phyloP scores from a whole-genome alignment of 495 filamentous ascomycete species.

The Friedmanniomyces endolithicus region DNA sequence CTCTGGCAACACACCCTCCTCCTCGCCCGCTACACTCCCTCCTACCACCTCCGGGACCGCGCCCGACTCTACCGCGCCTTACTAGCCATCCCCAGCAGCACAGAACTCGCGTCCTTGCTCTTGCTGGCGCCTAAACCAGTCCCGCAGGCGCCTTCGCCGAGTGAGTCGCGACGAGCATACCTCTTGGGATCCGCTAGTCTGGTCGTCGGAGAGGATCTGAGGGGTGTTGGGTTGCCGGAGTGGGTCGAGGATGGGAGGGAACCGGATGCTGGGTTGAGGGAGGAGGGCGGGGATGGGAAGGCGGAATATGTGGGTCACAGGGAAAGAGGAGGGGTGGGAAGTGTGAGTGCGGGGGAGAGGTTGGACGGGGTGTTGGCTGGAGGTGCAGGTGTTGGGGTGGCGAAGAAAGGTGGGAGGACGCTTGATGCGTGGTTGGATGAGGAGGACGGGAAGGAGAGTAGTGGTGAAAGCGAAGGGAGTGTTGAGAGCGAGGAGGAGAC shows the following conservation, averaged over 20 bases:
- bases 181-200: constrained; percentile 73
- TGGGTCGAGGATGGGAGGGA: constrained; percentile 76
- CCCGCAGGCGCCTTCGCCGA: constrained; percentile 73
- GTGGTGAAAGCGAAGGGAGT: constrained; percentile 32
- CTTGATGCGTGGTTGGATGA: constrained; percentile 85
- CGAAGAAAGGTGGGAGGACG: constrained; percentile 47
- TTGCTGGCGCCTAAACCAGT: constrained; percentile 90
- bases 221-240: constrained; percentile 67
- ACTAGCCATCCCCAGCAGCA: constrained; percentile 56
- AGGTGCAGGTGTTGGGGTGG: constrained; percentile 23
- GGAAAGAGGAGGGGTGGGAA: background rate
- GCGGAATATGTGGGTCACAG: constrained; percentile 23
- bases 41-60: constrained; percentile 88
- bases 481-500: constrained; percentile 35
- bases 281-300: constrained; percentile 30
- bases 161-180: constrained; percentile 61
- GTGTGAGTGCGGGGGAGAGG: constrained; percentile 12
- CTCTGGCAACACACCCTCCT: constrained; percentile 78
- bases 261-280: constrained; percentile 62
- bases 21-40: constrained; percentile 79
- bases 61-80: constrained; percentile 76
- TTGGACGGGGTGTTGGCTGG: constrained; percentile 24
- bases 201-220: constrained; percentile 50
- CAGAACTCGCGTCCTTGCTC: constrained; percentile 77
- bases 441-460: constrained; percentile 41